Base-by-base conservation (phyloP, 225 moss, liverwort and hornwort species). In the Rhytidiadelphus loreus region DNA sequence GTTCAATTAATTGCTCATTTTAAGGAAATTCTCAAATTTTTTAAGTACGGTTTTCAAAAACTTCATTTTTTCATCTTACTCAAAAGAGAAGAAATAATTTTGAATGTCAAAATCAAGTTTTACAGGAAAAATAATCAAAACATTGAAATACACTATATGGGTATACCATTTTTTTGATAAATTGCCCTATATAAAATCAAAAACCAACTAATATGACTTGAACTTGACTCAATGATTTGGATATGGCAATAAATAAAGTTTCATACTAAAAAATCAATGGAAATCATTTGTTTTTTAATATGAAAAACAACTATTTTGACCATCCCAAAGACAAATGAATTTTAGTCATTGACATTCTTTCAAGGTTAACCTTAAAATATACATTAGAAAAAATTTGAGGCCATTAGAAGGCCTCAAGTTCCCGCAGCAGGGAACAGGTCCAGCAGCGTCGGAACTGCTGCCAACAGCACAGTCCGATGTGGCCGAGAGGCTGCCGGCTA, bases 161-260 rank as follows among this genome's bases (percentile, higher is more conserved):
- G 1, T 13, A 25, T 25, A 41, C 1, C 8, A 5, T 13, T 41
- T 15, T 65, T 70, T 71, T 43, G 4, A 26, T 71, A 26, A 43
- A 26, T 7, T 26, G 12, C 4, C 43, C 0, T 2, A 0, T 70
- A 15, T 8, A 70, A 8, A 41, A 2, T 23, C 0, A 8, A 41
- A 61, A 29, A 61, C 7, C 12, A 14, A 70, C 2, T 19, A 5
- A 20, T 43, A 41, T 43, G 28, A 28, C 1, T 44, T 71, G 5
- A 43, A 16, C 0, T 24, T n/a, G 11, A 13, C 4, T 70, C 37
- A 25, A 41, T 25, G 15, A 41, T 39, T 69, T 41, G 15, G 25
- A 70, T 41, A 37, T 41, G 13, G 41, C 0, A 72, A 0, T 25
- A 41, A 44, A 28, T 16, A 16, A 16, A 16, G 2, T 44, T 44